These are phyloP conservation scores for Leccinum angustisporum DNA, from an alignment of 1,284 basidiomycete genomes.

Conservation along the genomic window DNA sequence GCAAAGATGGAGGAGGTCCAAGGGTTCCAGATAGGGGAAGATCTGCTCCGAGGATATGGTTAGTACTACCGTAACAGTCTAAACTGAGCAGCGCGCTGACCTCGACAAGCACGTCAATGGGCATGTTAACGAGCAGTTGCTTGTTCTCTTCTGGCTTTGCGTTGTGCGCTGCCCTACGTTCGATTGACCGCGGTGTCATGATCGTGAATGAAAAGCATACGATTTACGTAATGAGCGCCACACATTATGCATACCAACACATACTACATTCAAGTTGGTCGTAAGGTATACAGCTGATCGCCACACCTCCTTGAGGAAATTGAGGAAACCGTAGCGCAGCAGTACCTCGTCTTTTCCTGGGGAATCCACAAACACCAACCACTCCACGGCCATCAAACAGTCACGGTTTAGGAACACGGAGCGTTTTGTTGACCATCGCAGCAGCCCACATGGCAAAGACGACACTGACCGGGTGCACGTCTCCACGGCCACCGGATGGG, in stretches of 20 bases:
- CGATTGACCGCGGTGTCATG: constrained; percentile 5
- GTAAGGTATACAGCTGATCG: no score
- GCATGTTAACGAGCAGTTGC: constrained; percentile 9
- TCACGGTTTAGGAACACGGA: constrained; percentile 78
- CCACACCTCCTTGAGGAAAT: no score
- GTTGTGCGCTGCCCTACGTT: not conserved
- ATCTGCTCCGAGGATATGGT: no score
- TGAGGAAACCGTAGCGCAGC: no score
- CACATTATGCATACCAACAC: no score
- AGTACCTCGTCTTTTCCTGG: constrained; percentile 3
- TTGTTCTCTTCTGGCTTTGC: not conserved
- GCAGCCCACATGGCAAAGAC: constrained; percentile 84
- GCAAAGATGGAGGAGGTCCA: constrained; percentile 42
- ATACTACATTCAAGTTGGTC: no score
- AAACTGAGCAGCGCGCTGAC: constrained; percentile 5
- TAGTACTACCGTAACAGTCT: no score
- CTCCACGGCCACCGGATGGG: constrained; percentile 67
- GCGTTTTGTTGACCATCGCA: constrained; percentile 91
- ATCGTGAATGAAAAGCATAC: not conserved
- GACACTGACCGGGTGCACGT: constrained; percentile 75
- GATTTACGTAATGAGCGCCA: not conserved
- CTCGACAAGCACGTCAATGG: constrained; percentile 20
- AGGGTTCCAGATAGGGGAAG: constrained; percentile 36
- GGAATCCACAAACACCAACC: not conserved
- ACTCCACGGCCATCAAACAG: not conserved